Conservation (phyloP, 164 flowering plant species). For the Protea cynaroides region DNA sequence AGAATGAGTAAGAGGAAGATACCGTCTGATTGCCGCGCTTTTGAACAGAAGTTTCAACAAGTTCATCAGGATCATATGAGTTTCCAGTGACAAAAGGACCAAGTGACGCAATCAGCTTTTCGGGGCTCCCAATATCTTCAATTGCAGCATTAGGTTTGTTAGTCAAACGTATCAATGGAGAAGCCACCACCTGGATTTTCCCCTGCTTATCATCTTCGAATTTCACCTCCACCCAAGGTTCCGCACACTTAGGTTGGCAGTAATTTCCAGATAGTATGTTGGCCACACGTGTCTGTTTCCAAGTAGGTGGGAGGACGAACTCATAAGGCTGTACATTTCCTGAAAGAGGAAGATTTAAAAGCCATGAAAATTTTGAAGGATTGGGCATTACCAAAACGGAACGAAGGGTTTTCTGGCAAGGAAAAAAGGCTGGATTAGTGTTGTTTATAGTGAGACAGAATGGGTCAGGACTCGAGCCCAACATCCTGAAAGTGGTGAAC, state of each 20-base stretch:
- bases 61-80: constrained; percentile 79
- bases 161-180: constrained; percentile 83
- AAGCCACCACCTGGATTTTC: constrained; percentile 87
- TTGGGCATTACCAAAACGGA: too few species aligned
- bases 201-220: constrained; percentile 94
- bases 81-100: constrained; percentile 97
- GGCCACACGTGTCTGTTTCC: constrained; percentile 83
- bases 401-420: too few species aligned
- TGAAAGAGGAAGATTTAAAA: constrained; percentile 37
- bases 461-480: too few species aligned
- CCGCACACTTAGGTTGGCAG: constrained; percentile 98
- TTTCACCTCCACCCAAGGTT: constrained; percentile 98
- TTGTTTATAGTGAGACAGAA: too few species aligned
- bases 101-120: constrained; percentile 88
- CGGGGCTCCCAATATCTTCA: constrained; percentile 92
- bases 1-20: constrained; percentile 3
- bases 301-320: constrained; percentile 84
- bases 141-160: constrained; percentile 87
- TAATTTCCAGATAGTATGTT: constrained; percentile 95
- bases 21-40: constrained; percentile 84
- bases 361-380: constrained; percentile 3
- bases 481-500: too few species aligned
- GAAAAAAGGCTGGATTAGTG: too few species aligned
- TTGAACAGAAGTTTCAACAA: constrained; percentile 64
- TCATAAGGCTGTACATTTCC: constrained; percentile 95